A percentile compares a stretch with the other conserved stretches of the same genome.
Evolutionary conservation across 179 eudicot species (phyloP).

Genomic region (Beta lomatogona): DNA sequence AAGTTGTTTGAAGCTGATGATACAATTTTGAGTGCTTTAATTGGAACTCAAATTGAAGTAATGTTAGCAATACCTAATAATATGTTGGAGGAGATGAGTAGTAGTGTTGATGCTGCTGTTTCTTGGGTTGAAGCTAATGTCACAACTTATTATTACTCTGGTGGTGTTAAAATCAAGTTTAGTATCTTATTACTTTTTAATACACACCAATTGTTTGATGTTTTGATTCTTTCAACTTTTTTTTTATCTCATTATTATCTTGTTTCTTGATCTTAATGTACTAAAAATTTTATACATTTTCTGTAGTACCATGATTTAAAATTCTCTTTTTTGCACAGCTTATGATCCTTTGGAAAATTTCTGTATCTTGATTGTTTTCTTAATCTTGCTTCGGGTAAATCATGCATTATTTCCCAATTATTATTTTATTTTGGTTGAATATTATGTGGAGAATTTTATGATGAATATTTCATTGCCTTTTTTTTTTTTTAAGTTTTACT

Average conservation of each 20-base stretch:
- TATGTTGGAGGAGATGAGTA: constrained; percentile 74
- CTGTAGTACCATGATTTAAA: too few species aligned
- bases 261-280: not conserved
- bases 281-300: not conserved
- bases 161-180: constrained; percentile 87
- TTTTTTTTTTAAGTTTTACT: not conserved
- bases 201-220: constrained; percentile 10
- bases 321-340: too few species aligned
- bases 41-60: constrained; percentile 69
- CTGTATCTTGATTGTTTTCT: too few species aligned
- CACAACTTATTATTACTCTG: constrained; percentile 53
- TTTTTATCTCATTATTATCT: not conserved
- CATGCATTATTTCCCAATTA: not conserved
- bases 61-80: constrained; percentile 87
- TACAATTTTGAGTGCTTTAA: constrained; percentile 58
- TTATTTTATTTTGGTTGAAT: not conserved
- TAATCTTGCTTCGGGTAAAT: too few species aligned
- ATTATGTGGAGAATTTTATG: not conserved
- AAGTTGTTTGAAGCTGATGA: constrained; percentile 88
- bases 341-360: too few species aligned
- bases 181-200: constrained; percentile 2
- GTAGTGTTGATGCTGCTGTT: constrained; percentile 53
- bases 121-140: constrained; percentile 88
- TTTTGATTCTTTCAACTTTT: not conserved
- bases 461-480: not conserved